These are phyloP conservation scores for Colletotrichum tamarilloi DNA, from an alignment of 2,329 filamentous ascomycete genomes.

Conservation along the genomic window DNA sequence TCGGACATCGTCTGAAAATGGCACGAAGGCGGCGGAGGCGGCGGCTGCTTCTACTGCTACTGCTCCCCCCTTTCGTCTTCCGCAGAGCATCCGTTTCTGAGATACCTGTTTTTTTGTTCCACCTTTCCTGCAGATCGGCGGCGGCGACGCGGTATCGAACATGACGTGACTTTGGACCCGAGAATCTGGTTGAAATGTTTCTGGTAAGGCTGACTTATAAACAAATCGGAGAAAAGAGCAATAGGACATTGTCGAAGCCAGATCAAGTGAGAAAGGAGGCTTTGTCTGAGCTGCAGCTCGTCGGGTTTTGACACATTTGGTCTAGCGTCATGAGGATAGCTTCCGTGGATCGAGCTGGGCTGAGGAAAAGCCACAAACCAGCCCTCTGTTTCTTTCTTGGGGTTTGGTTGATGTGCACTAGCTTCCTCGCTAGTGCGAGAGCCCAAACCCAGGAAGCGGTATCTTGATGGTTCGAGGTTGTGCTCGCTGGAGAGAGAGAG, in stretches of 20 bases:
- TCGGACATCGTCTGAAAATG: conserved; percentile 46
- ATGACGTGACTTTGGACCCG: conserved; percentile 12
- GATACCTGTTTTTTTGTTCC: conserved; percentile 2
- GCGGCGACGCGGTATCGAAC: background rate
- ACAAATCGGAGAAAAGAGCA: conserved; percentile 2
- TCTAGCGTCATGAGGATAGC: conserved; percentile 14
- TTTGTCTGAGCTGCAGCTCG: conserved; percentile 23
- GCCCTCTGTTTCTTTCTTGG: conserved; percentile 12
- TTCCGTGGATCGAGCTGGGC: conserved; percentile 5
- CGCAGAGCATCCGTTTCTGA: conserved; percentile 11
- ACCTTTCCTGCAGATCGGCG: conserved; percentile 1
- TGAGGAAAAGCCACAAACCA: conserved; percentile 24
- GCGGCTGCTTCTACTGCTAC: background rate
- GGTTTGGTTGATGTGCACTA: conserved; percentile 30
- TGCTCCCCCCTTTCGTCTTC: background rate
- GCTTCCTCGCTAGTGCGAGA: conserved; percentile 21
- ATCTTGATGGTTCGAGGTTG: background rate
- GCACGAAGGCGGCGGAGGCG: background rate
- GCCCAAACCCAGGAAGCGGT: background rate
- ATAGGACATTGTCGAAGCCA: background rate
- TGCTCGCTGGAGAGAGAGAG: background rate
- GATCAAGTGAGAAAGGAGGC: conserved; percentile 17
- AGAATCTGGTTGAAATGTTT: background rate
- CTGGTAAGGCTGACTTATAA: conserved; percentile 31
- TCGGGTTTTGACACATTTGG: conserved; percentile 29